Percentiles rank a stretch among this genome's conserved stretches.
phyloP scores from a whole-genome alignment of 306 rosid species.

The Prinsepia uniflora region DNA sequence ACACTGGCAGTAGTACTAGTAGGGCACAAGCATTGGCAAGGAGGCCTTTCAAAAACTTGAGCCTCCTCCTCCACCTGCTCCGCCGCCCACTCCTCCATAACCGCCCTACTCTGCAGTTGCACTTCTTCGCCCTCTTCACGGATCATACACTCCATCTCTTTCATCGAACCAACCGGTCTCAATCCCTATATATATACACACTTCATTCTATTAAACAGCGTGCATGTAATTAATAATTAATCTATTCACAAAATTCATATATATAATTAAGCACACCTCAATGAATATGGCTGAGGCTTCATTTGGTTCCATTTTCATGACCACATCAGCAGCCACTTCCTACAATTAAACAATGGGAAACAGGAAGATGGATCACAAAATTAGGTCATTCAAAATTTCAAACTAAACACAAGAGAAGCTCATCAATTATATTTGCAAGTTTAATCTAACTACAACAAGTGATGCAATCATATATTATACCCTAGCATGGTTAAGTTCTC shows the following conservation, averaged over 20 bases:
- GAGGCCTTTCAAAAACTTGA: slow-evolving; percentile 16
- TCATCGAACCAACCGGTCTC: slow-evolving; percentile 24
- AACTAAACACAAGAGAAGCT: neutral
- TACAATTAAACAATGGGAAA: slow-evolving; percentile 23
- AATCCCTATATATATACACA: slow-evolving; percentile 27
- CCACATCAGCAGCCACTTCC: slow-evolving; percentile 79
- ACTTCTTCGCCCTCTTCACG: slow-evolving; percentile 16
- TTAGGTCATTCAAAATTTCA: neutral
- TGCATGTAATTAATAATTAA: no score
- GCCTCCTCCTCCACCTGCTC: slow-evolving; percentile 21
- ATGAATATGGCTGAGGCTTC: slow-evolving; percentile 53
- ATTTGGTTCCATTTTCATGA: slow-evolving; percentile 48
- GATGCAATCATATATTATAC: slow-evolving; percentile 17
- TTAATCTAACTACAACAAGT: neutral
- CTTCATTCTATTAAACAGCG: no score
- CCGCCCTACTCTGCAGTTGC: slow-evolving; percentile 2
- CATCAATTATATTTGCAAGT: no score
- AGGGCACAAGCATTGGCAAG: slow-evolving; percentile 39
- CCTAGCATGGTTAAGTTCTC: slow-evolving; percentile 63
- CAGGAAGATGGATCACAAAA: slow-evolving; percentile 3
- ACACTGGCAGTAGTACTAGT: neutral
- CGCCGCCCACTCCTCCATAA: slow-evolving; percentile 24
- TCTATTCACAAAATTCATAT: no score
- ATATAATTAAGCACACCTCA: slow-evolving; percentile 35
- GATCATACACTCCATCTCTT: slow-evolving; percentile 21